phyloP scores from a whole-genome alignment of 352 stramenopile genomes.

The Thraustochytrium sp. region DNA sequence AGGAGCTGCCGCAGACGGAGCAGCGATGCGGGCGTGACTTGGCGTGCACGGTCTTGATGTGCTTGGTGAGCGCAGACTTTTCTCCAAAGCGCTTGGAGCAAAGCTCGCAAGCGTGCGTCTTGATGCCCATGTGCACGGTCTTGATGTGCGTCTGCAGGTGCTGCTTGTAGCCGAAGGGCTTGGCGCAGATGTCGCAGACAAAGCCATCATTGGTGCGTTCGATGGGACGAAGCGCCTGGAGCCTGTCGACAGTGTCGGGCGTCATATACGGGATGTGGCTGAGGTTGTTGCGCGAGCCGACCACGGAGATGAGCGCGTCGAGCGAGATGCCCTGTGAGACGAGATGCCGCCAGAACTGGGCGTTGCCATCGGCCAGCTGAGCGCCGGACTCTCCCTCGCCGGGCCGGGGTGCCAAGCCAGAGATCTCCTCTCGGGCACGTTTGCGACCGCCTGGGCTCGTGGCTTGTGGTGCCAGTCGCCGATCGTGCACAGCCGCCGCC shows the following conservation, averaged over 20 bases:
- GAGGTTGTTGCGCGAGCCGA: background rate
- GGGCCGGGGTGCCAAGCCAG: too few relatives aligned
- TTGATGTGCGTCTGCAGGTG: slow-evolving; percentile 27
- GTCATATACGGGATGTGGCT: background rate
- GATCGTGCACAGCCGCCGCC: too few relatives aligned
- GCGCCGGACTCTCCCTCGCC: too few relatives aligned
- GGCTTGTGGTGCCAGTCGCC: too few relatives aligned
- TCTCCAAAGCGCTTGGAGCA: slow-evolving; percentile 39
- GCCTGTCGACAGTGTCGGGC: background rate
- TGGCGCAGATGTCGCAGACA: background rate
- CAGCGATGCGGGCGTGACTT: background rate
- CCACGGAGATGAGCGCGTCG: background rate
- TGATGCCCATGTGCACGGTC: slow-evolving; percentile 39
- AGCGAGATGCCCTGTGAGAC: too few relatives aligned
- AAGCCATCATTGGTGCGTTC: background rate
- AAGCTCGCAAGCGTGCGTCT: background rate
- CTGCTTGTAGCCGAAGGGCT: slow-evolving; percentile 15
- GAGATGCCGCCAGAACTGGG: too few relatives aligned
- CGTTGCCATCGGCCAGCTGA: too few relatives aligned
- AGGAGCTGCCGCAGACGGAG: background rate
- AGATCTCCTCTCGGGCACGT: too few relatives aligned
- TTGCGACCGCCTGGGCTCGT: too few relatives aligned
- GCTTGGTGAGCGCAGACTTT: slow-evolving; percentile 24
- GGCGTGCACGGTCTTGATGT: slow-evolving; percentile 23
- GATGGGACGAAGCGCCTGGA: background rate